phyloP scores from a whole-genome alignment of 306 rosid genomes.

The Pyrus betulifolia region DNA sequence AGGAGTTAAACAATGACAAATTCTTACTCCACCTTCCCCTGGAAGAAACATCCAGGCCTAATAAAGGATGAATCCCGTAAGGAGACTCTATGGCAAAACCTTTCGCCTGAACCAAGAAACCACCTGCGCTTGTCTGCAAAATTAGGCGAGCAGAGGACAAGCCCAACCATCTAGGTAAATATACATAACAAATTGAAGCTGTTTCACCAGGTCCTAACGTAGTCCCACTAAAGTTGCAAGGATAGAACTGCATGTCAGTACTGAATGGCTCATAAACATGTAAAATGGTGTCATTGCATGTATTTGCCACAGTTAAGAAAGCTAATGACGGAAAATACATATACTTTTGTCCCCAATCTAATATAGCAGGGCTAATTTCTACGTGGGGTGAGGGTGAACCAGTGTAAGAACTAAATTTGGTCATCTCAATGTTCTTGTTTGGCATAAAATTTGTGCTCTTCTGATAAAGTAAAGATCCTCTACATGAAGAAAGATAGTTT shows the following conservation, averaged over 20 bases:
- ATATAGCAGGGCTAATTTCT: constrained; percentile 56
- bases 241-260: constrained; percentile 77
- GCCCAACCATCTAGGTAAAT: constrained; percentile 73
- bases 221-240: constrained; percentile 75
- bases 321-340: constrained; percentile 66
- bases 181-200: constrained; percentile 57
- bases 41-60: constrained; percentile 46
- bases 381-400: constrained; percentile 48
- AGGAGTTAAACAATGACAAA: constrained; percentile 70
- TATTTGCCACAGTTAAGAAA: constrained; percentile 65
- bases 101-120: constrained; percentile 70
- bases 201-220: constrained; percentile 72
- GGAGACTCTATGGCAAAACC: constrained; percentile 79
- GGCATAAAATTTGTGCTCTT: constrained; percentile 35
- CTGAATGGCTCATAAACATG: constrained; percentile 88
- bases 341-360: constrained; percentile 73
- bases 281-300: constrained; percentile 64
- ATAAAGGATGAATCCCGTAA: constrained; percentile 60
- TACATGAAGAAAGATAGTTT: constrained; percentile 47
- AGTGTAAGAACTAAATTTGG: constrained; percentile 36
- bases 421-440: constrained; percentile 33
- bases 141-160: constrained; percentile 68
- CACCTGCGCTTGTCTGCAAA: constrained; percentile 89
- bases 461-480: constrained; percentile 38
- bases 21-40: constrained; percentile 70